These are phyloP conservation scores for Rubia occidens DNA, from an alignment of 305 asterid genomes.

Conservation along the genomic window DNA sequence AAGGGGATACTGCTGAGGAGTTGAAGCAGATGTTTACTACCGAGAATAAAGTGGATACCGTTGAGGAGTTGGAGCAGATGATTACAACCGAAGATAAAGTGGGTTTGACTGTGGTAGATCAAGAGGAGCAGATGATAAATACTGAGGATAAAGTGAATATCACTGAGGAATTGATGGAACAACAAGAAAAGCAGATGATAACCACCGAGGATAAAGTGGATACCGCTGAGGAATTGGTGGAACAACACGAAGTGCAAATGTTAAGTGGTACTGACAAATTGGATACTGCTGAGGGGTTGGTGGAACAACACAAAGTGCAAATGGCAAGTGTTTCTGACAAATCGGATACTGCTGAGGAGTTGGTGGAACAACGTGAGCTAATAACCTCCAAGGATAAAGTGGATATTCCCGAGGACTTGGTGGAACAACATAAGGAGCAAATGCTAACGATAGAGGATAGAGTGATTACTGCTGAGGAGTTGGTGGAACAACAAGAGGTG, in stretches of 20 bases:
- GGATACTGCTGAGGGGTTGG: constrained; percentile 12
- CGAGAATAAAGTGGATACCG: background rate
- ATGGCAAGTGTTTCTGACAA: too few relatives aligned
- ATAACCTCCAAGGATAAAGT: background rate
- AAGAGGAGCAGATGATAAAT: constrained; percentile 9
- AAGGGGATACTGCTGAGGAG: constrained; percentile 7
- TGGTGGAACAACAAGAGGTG: constrained; percentile 16
- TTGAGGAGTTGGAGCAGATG: constrained; percentile 6
- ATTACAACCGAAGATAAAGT: too few relatives aligned
- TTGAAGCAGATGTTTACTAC: constrained; percentile 11
- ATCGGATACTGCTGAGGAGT: constrained; percentile 9
- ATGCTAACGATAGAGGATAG: background rate
- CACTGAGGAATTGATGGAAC: constrained; percentile 20
- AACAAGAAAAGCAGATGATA: constrained; percentile 7
- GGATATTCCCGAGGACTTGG: constrained; percentile 13
- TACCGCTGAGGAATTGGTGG: constrained; percentile 17
- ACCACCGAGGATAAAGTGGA: background rate
- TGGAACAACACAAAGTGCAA: too few relatives aligned
- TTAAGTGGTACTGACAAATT: constrained; percentile 1
- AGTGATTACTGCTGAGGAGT: constrained; percentile 10
- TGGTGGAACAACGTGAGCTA: constrained; percentile 13
- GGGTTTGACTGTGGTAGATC: background rate
- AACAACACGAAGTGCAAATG: constrained; percentile 9
- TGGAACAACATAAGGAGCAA: constrained; percentile 15
- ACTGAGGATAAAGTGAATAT: background rate